Evolutionary conservation across 2,329 filamentous ascomycete species (phyloP), one percentile per base, ranked within the genome.

Genomic region (Penicillium hesseltinei): DNA sequence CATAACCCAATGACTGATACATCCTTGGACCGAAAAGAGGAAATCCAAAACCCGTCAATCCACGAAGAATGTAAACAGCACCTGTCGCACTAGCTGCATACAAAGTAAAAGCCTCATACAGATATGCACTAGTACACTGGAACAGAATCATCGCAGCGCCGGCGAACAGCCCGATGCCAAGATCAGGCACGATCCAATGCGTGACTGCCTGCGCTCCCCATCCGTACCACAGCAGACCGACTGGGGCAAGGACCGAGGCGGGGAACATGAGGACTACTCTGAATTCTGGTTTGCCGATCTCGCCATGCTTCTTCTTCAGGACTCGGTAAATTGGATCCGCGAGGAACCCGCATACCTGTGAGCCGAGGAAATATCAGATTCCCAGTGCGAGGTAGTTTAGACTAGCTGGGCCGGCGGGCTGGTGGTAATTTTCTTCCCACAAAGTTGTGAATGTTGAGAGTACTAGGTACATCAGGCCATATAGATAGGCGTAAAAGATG

Each of bases 301-400:
- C 27, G 15, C 38, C 51, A 25, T 45, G 25, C 6, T 59, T 51
- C 5, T 19, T 13, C 10, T 49, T 59, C 3, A 51, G n/a, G 2
- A 23, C 21, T 13, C 40, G 52, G 23, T 36, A 44, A 1, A 52
- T 36, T 15, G n/a, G 50, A 36, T 59, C 48, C 3, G 46, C 49
- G 8, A 53, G 25, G 19, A 27, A 36, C 17, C 49, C 53, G n/a
- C 54, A 45, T 3, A 80, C 46, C 51, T 81, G 76, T 0, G 77
- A 72, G 4, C 79, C 83, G 0, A 81, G 66, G 27, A 86, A 74
- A 67, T 86, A 85, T 0, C 86, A 86, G 0, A 86, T 44, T 1
- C 81, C 82, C 43, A 82, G 78, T 11, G 84, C 80, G 19, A 86
- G 77, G 70, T 85, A 87, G 67, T 86, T 83, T 1, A 87, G 68